A percentile compares a stretch with the other conserved stretches of the same genome.
Conservation (phyloP, 116 monocot species). For the Trichopus zeylanicus region DNA sequence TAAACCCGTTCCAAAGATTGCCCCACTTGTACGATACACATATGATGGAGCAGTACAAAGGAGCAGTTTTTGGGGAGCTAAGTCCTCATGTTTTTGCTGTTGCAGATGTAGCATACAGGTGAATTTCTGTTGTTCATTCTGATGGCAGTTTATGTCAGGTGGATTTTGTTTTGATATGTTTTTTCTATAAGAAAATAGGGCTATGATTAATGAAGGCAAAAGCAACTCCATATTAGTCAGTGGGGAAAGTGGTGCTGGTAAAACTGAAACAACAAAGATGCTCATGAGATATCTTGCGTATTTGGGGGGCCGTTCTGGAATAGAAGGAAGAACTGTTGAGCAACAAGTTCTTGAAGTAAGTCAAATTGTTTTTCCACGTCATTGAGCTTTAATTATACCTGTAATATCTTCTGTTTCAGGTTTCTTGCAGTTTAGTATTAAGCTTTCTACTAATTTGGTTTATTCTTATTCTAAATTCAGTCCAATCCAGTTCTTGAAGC, state of each 20-base stretch:
- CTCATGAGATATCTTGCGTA: conserved; percentile 68
- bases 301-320: conserved; percentile 51
- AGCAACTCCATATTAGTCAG: conserved; percentile 71
- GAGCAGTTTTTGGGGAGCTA: conserved; percentile 53
- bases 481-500: conserved; percentile 89
- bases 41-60: conserved; percentile 79
- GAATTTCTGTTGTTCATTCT: background rate
- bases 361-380: background rate
- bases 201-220: conserved; percentile 65
- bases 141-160: background rate
- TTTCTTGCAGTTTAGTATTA: background rate
- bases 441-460: background rate
- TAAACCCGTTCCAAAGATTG: conserved; percentile 64
- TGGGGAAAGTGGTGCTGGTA: conserved; percentile 79
- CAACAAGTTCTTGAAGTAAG: conserved; percentile 67
- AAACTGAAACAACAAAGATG: conserved; percentile 72
- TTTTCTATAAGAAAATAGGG: conserved; percentile 15
- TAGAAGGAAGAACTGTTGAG: conserved; percentile 66
- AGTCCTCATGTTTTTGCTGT: conserved; percentile 76
- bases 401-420: background rate
- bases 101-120: conserved; percentile 73
- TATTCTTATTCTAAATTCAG: conserved; percentile 15
- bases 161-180: background rate
- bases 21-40: conserved; percentile 66
- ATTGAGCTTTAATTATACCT: no score